Evolutionary conservation across 352 stramenopile genomes (phyloP), one percentile per base, ranked within the genome.

Genomic region (Globisporangium heterothallicum): DNA sequence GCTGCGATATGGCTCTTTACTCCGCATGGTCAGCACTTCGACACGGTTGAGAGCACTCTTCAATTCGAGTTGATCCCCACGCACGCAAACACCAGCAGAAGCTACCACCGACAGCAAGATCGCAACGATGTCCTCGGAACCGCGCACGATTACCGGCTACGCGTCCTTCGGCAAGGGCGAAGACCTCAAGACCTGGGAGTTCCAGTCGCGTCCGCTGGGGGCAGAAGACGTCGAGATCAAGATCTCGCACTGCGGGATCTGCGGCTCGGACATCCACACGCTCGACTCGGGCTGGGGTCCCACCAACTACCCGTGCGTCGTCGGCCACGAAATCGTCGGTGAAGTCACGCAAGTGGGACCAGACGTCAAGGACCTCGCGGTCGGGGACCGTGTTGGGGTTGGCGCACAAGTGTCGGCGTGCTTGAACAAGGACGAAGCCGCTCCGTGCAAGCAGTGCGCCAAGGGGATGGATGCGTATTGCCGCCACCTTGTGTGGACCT

Each of bases 331-430:
- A 58, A 84, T 84, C 58, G 65, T 84, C 16, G 74, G 73, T 8
- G 59, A 74, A n/a, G 64, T 84, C 18, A 74, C 68, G 6, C 42
- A 49, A 16, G 64, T 51, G 0, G 73, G 73, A 2, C 18, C 49
- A 3, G 53, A 79, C 1, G 85, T 95, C 2, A 70, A 58, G 29
- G 62, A 74, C 19, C 72, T 92, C 41, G 64, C 73, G 34, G 76
- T 91, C 4, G 86, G 86, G 12, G 79, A 95, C 60, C 55, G 66
- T 14, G 82, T 89, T 2, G 85, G 86, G 34, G 83, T 96, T 30
- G 86, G 86, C 21, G 84, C 74, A 10, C 74, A 92, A 48, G 79
- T 85, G 21, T 84, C 72, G 54, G 70, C 67, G 7, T 95, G 85
- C 55, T 48, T 68, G 18, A 68, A 79, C 43, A 75, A 88, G 49